These are phyloP conservation scores for Lentinula boryana DNA, from an alignment of 768 basidiomycete genomes.

Conservation along the genomic window DNA sequence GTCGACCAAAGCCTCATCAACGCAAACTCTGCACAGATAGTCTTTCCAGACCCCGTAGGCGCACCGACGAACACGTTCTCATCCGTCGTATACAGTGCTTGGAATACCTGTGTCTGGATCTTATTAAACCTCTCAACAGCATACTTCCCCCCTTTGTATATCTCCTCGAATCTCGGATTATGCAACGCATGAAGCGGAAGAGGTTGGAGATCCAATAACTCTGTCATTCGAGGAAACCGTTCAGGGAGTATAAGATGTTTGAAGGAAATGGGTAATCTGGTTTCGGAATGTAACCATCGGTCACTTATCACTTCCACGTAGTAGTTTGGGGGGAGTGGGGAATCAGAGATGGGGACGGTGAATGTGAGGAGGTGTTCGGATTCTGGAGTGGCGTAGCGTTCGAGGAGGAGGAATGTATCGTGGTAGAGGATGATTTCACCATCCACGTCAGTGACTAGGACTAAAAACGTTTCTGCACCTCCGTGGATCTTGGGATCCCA, in stretches of 20 bases:
- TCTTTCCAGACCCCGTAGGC: slow-evolving; percentile 96
- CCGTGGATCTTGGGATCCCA: slow-evolving; percentile 98
- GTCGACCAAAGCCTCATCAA: slow-evolving; percentile 94
- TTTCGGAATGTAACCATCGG: slow-evolving; percentile 94
- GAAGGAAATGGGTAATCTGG: slow-evolving; percentile 92
- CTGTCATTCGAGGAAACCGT: slow-evolving; percentile 90
- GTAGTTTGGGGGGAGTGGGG: slow-evolving; percentile 94
- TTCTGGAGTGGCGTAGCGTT: slow-evolving; percentile 58
- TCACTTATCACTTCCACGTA: slow-evolving; percentile 95
- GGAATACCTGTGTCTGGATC: slow-evolving; percentile 99
- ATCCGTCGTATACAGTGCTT: slow-evolving; percentile 92
- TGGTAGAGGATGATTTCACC: slow-evolving; percentile 96
- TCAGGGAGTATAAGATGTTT: slow-evolving; percentile 97
- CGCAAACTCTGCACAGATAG: slow-evolving; percentile 95
- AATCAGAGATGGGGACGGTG: slow-evolving; percentile 91
- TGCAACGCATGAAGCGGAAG: slow-evolving; percentile 88
- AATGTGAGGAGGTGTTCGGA: slow-evolving; percentile 87
- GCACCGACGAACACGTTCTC: slow-evolving; percentile 97
- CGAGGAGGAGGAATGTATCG: slow-evolving; percentile 86
- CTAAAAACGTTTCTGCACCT: slow-evolving; percentile 82
- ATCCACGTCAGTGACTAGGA: slow-evolving; percentile 95
- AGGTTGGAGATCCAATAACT: slow-evolving; percentile 87
- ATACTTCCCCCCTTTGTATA: slow-evolving; percentile 53
- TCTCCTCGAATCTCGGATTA: slow-evolving; percentile 85
- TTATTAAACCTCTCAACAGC: slow-evolving; percentile 91